phyloP scores from a whole-genome alignment of 2,329 filamentous ascomycete species.

The Colletotrichum brevisporum region DNA sequence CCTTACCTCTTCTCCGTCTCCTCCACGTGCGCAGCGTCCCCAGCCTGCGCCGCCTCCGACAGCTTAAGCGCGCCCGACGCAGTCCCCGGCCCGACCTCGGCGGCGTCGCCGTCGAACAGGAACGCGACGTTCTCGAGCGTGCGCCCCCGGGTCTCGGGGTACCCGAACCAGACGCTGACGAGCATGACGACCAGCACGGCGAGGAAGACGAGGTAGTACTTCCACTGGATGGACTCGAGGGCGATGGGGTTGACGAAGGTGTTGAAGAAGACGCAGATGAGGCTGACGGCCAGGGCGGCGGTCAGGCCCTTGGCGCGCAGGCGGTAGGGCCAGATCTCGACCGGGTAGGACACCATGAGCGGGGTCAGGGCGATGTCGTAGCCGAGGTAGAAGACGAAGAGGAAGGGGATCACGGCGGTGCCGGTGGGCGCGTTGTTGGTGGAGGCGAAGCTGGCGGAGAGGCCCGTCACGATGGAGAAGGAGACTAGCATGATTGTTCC shows the following conservation, averaged over 20 bases:
- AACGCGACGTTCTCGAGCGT: slow-evolving; percentile 39
- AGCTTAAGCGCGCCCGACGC: slow-evolving; percentile 14
- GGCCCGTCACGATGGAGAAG: slow-evolving; percentile 28
- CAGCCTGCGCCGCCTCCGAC: background rate
- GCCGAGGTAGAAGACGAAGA: slow-evolving; percentile 56
- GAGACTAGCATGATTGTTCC: slow-evolving; percentile 30
- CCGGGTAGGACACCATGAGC: slow-evolving; percentile 48
- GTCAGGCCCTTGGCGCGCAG: slow-evolving; percentile 38
- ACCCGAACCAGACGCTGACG: slow-evolving; percentile 27
- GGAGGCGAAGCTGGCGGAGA: slow-evolving; percentile 36
- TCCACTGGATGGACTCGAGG: slow-evolving; percentile 55
- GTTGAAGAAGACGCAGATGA: slow-evolving; percentile 55
- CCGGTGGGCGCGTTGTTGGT: slow-evolving; percentile 45
- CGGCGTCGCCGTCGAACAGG: background rate
- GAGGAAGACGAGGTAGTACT: slow-evolving; percentile 60
- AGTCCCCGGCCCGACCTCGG: slow-evolving; percentile 14
- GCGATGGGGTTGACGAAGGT: slow-evolving; percentile 62
- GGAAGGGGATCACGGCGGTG: slow-evolving; percentile 50
- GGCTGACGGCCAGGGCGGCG: background rate
- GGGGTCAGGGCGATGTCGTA: slow-evolving; percentile 55
- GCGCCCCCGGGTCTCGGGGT: slow-evolving; percentile 38
- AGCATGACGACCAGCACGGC: slow-evolving; percentile 61
- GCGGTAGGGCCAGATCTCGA: slow-evolving; percentile 47
- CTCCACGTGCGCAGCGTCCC: slow-evolving; percentile 14
- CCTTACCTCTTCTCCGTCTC: slow-evolving; percentile 7